Base-by-base conservation (phyloP, 2,329 filamentous ascomycete genomes). In the Fusarium mundagurra region DNA sequence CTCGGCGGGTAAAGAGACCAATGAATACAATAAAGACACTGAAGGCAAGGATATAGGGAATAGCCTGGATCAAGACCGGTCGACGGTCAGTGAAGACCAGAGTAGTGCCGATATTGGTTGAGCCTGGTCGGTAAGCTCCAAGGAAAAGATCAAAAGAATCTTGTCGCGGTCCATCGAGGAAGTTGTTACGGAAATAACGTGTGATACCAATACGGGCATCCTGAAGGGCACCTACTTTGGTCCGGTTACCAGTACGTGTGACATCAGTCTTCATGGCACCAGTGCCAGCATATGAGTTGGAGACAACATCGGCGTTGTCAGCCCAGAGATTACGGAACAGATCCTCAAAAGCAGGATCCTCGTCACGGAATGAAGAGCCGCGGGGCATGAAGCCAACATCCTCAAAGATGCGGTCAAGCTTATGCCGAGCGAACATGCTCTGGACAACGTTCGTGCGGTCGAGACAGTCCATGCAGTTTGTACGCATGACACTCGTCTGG, bases 381-480 rank as follows among this genome's bases (percentile, higher is more conserved):
- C 90, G 89, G 60, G 89, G 84, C 77, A 98, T 89, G 59, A 98
- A 85, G 41, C 95, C 95, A 8, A 94, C 85, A 77, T 98, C 96
- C 72, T 92, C 89, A 65, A 99, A 91, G 86, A 98, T 96, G 74
- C 95, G 92, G 71, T 95, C 95, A 45, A 99, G 86, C 20, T 94
- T 93, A 89, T 92, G 95, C 59, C 96, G 92, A 16, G 94, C 96
- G 67, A 99, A 90, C 93, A 98, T 98, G 82, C 94, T 97, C 84
- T 99, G 96, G 8, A 99, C 94, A 12, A 99, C 95, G 78, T 99
- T 99, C 61, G 96, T 99, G 61, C 96, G 93, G 83, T 99, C 96
- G 20, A 99, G 89, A 76, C 97, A 99, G 84, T 99, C 96, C 96
- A 99, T 99, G 85, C 96, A 99, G 83, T 99, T 99, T 44, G 96